Evolutionary conservation across 768 basidiomycete species (phyloP).

Genomic region (Boletus rufocinnamomeus): DNA sequence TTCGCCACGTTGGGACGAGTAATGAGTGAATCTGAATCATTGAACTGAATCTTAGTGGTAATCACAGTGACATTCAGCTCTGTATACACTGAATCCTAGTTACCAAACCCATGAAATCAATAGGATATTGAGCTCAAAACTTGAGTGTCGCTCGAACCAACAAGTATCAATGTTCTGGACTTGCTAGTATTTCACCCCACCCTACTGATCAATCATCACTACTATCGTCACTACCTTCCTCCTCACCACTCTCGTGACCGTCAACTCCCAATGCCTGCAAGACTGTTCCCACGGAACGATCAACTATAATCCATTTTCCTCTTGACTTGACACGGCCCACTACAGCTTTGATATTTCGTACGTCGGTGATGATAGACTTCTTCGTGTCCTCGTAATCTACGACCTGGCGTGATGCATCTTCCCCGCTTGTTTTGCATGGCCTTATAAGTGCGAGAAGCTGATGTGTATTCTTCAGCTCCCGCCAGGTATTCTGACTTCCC

Average conservation of each 20-base stretch:
- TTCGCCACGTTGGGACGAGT: neutral
- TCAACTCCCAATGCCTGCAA: too few relatives aligned
- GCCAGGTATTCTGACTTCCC: too few relatives aligned
- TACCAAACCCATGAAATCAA: too few relatives aligned
- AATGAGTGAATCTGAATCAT: too few relatives aligned
- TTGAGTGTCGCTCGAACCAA: neutral
- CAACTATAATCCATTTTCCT: neutral
- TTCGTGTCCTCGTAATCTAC: neutral
- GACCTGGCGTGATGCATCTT: neutral
- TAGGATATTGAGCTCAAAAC: neutral
- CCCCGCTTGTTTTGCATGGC: neutral
- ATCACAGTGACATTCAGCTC: too few relatives aligned
- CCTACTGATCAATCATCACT: too few relatives aligned
- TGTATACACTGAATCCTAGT: neutral
- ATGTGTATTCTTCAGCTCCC: too few relatives aligned
- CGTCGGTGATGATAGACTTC: neutral
- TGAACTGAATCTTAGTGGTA: neutral
- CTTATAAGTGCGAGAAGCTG: neutral
- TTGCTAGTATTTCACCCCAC: too few relatives aligned
- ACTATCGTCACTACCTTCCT: too few relatives aligned
- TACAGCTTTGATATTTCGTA: neutral
- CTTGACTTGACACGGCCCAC: neutral
- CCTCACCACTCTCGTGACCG: too few relatives aligned
- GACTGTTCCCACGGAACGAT: neutral
- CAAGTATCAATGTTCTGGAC: too few relatives aligned